Evolutionary conservation across 257 asterid species (phyloP).

Genomic region (Echium plantagineum): DNA sequence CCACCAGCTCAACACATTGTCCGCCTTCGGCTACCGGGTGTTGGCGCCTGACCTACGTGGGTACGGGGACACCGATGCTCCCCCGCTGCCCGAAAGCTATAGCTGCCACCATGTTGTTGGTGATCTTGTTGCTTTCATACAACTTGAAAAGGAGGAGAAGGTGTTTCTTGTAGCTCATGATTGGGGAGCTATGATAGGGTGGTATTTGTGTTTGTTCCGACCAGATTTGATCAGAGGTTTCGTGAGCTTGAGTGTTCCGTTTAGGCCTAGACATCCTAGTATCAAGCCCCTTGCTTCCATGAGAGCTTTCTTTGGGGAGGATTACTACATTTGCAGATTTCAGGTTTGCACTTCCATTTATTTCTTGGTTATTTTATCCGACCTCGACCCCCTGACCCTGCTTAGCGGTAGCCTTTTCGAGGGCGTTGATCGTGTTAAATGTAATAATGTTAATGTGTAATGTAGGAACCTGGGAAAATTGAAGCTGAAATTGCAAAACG

Average conservation of each 20-base stretch:
- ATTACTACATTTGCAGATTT: constrained; percentile 89
- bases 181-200: constrained; percentile 88
- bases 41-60: constrained; percentile 94
- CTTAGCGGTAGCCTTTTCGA: too few relatives aligned
- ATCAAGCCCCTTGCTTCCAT: constrained; percentile 47
- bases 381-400: too few relatives aligned
- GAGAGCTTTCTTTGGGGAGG: constrained; percentile 63
- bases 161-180: constrained; percentile 81
- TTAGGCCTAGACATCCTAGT: constrained; percentile 59
- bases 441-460: neutral
- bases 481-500: constrained; percentile 54
- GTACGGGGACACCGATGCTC: constrained; percentile 66
- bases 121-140: constrained; percentile 60
- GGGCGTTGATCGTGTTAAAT: too few relatives aligned
- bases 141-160: constrained; percentile 14
- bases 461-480: constrained; percentile 62
- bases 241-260: constrained; percentile 56
- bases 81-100: constrained; percentile 29
- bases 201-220: constrained; percentile 64
- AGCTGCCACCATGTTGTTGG: constrained; percentile 60
- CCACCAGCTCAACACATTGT: constrained; percentile 52
- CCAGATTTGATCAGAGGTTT: constrained; percentile 71
- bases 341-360: constrained; percentile 35
- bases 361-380: neutral
- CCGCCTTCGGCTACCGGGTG: constrained; percentile 63